Base-by-base conservation (phyloP, 306 rosid genomes). In the Castanea crenata region DNA sequence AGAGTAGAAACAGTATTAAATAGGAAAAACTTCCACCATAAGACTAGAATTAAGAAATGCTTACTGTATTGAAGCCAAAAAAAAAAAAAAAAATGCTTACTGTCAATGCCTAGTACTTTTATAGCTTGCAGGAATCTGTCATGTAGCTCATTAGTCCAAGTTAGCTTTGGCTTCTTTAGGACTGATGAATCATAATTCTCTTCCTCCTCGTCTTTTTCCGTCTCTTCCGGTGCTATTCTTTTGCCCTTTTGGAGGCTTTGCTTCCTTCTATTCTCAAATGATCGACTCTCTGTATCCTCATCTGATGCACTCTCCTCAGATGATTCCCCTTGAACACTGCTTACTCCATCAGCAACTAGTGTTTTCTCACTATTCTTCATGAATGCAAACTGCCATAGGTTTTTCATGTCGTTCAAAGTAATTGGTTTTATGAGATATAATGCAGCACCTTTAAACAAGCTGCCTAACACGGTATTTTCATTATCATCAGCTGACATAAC, bases 401-500 rank as follows among this genome's bases (percentile, higher is more conserved):
- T 65, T 27, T 71, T 82, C 14, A 86, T 34, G 55, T 54, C 78
- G 35, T 73, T 23, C 73, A 70, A 73, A 6, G 44, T 34, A 68
- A 84, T 14, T 16, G 88, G 87, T 56, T 81, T 86, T 14, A 38
- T 69, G 5, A 81, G 27, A 70, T 61, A 83, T 11, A 27, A 29
- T 44, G 29, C 38, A 46, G 89, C 90, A 67, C 90, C 96, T 23
- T 78, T 69, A 10, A 71, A 23, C 10, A 81, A 71, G 12, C 81
- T 85, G 2, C 65, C 75, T 21, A 67, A 23, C 34, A 55, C 73
- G 6, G 77, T 63, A 23, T 13, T 20, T 27, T 32, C 75, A 7
- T 83, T 49, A 13, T 69, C 82, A 69, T 87, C 81, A 73, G 80
- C 73, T 49, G 89, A 76, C 84, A 89, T 82, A 77, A 83, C 90